phyloP scores from a whole-genome alignment of 1,284 basidiomycete genomes.

The Vanrija humicola region DNA sequence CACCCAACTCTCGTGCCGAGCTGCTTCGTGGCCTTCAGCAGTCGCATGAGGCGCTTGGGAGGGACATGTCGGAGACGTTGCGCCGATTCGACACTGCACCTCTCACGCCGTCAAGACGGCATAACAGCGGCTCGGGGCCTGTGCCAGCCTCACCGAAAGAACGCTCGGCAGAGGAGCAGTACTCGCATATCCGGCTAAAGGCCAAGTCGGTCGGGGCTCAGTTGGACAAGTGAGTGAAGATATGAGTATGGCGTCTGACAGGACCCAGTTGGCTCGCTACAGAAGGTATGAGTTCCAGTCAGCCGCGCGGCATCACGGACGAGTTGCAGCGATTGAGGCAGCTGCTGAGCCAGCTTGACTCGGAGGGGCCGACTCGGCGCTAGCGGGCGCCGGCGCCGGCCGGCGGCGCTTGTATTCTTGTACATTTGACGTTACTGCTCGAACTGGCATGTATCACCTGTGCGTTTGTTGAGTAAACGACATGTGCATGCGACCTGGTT shows the following conservation, averaged over 20 bases:
- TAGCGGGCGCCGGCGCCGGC: no score
- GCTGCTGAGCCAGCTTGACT: constrained; percentile 35
- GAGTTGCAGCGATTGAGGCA: constrained; percentile 37
- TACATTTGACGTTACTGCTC: no score
- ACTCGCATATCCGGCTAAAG: constrained; percentile 39
- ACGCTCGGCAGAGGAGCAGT: constrained; percentile 26
- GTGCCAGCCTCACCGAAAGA: constrained; percentile 5
- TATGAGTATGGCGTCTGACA: background rate
- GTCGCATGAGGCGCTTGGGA: constrained; percentile 39
- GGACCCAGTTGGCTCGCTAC: constrained; percentile 37
- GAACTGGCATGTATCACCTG: no score
- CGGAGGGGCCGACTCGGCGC: constrained; percentile 24
- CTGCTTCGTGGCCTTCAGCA: constrained; percentile 42
- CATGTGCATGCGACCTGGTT: no score
- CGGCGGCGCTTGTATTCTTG: no score
- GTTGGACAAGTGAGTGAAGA: constrained; percentile 37
- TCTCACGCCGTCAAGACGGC: constrained; percentile 26
- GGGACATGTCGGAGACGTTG: constrained; percentile 45
- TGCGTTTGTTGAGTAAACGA: no score
- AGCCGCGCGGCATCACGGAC: constrained; percentile 18
- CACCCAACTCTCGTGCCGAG: constrained; percentile 25
- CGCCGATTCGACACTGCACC: constrained; percentile 31
- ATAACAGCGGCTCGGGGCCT: constrained; percentile 12
- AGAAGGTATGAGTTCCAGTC: constrained; percentile 28
- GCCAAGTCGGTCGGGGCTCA: constrained; percentile 38